These are phyloP conservation scores for Odonthalia washingtoniensis DNA, from an alignment of 31 red algal genomes.

Conservation along the genomic window DNA sequence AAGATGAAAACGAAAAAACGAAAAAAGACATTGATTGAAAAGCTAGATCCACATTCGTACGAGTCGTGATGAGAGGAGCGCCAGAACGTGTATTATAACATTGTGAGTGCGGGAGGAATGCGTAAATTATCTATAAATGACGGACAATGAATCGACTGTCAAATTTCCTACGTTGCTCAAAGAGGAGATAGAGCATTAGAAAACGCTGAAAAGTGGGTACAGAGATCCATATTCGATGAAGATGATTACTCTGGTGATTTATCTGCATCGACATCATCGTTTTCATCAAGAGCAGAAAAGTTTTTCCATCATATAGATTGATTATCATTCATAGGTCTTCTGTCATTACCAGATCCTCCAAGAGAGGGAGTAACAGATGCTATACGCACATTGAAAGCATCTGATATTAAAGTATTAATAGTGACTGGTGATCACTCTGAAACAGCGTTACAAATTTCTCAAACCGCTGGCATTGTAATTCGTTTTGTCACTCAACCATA, in stretches of 20 bases:
- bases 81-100: conserved; percentile 73
- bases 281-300: no score
- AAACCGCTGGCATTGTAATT: conserved; percentile 73
- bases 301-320: not conserved
- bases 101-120: conserved; percentile 43
- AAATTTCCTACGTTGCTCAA: conserved; percentile 60
- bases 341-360: conserved; percentile 81
- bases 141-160: conserved; percentile 43
- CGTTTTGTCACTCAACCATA: conserved; percentile 25
- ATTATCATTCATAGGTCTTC: conserved; percentile 69
- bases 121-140: conserved; percentile 31
- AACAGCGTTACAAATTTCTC: conserved; percentile 73
- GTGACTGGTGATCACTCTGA: conserved; percentile 87
- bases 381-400: conserved; percentile 64
- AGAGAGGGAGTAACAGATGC: conserved; percentile 67
- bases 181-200: conserved; percentile 76
- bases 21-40: no score
- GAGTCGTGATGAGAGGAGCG: conserved; percentile 74
- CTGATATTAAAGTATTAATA: conserved; percentile 88
- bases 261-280: no score
- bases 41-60: no score
- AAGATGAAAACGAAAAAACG: no score
- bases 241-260: not conserved
- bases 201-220: conserved; percentile 74
- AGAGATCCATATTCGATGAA: not conserved